Conservation (phyloP, 371 early-diverging fungal genomes). For the Batrachochytrium dendrobatidis region DNA sequence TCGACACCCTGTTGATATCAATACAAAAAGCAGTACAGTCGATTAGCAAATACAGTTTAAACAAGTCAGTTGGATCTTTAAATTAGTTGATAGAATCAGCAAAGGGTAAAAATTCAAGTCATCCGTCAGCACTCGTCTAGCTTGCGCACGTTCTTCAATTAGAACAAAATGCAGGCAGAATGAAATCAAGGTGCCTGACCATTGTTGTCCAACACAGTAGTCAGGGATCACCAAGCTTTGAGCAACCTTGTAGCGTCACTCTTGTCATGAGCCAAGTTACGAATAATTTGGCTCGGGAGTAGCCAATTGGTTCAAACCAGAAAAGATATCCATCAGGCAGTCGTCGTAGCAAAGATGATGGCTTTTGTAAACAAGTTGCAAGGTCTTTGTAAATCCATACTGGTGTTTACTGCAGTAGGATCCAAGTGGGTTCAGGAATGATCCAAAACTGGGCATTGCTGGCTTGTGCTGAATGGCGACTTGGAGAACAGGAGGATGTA, state of each 20-base stretch:
- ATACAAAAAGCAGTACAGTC: slow-evolving; percentile 1
- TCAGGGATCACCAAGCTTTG: too few relatives aligned
- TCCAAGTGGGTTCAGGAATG: slow-evolving; percentile 5
- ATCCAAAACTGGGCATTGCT: slow-evolving; percentile 3
- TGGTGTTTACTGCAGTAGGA: slow-evolving; percentile 5
- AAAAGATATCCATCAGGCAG: not conserved
- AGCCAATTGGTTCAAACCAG: too few relatives aligned
- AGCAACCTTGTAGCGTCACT: too few relatives aligned
- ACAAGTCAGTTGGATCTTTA: not conserved
- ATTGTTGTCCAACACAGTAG: too few relatives aligned
- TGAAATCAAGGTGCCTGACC: not conserved
- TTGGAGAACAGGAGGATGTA: slow-evolving; percentile 12
- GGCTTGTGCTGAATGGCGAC: too few relatives aligned
- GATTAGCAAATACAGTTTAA: slow-evolving; percentile 4
- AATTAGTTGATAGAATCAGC: not conserved
- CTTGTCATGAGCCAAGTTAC: too few relatives aligned
- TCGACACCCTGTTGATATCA: slow-evolving; percentile 79
- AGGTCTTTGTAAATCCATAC: not conserved
- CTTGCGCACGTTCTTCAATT: not conserved
- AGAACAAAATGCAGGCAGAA: not conserved
- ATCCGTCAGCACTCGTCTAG: not conserved
- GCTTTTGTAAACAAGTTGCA: not conserved
- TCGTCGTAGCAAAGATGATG: not conserved
- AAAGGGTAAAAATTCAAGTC: not conserved
- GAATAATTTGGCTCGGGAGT: too few relatives aligned